Conservation (phyloP, 1,284 basidiomycete genomes). For the Pseudozyma sp. region DNA sequence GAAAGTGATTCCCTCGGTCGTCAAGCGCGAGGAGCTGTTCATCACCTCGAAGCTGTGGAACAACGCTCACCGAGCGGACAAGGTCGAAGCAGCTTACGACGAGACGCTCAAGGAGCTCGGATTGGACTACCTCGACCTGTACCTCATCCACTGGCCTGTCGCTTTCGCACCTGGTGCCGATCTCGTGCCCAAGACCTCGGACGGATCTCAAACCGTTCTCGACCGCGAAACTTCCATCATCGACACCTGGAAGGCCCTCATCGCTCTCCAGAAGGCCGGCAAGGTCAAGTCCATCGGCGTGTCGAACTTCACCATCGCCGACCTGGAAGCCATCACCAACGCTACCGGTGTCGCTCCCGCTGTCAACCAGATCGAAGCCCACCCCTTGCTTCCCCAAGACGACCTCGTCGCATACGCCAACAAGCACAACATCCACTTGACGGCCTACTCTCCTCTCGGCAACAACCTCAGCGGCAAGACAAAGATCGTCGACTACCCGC, state of each 20-base stretch:
- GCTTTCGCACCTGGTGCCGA: conserved; percentile 54
- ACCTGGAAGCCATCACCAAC: conserved; percentile 78
- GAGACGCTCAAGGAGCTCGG: conserved; percentile 69
- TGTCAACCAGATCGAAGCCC: conserved; percentile 85
- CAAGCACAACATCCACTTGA: conserved; percentile 66
- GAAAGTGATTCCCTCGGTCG: conserved; percentile 67
- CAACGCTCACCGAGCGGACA: conserved; percentile 72
- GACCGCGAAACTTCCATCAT: conserved; percentile 76
- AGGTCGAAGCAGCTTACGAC: conserved; percentile 68
- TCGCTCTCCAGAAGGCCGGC: conserved; percentile 72
- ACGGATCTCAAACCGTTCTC: conserved; percentile 72
- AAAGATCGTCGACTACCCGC: conserved; percentile 64
- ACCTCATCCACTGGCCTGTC: conserved; percentile 89
- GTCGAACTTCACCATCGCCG: conserved; percentile 80
- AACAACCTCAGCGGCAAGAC: conserved; percentile 64
- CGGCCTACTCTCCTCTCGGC: conserved; percentile 70
- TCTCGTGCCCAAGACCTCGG: conserved; percentile 73
- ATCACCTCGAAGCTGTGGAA: conserved; percentile 76
- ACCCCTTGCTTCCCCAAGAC: conserved; percentile 73
- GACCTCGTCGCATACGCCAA: conserved; percentile 60
- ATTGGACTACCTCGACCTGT: conserved; percentile 69
- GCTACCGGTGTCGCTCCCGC: conserved; percentile 82
- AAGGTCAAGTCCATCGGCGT: conserved; percentile 72
- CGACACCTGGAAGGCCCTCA: conserved; percentile 84
- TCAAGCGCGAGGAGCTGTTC: conserved; percentile 71